A percentile compares a stretch with the other conserved stretches of the same genome.
Conservation (phyloP, 352 stramenopile genomes). For the Phytophthora pluvialis region DNA sequence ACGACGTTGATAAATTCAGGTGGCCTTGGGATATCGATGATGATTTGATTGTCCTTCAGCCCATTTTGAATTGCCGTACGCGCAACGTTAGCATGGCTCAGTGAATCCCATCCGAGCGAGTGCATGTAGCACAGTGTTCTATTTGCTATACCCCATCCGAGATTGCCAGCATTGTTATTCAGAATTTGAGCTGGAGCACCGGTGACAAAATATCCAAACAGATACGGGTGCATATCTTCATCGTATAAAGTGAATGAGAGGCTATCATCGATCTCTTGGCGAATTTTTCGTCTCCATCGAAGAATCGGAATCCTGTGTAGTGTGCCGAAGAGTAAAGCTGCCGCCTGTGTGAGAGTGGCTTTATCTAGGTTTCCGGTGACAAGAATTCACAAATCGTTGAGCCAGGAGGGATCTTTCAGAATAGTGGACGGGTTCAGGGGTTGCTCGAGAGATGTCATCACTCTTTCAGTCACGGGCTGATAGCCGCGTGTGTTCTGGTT, state of each 20-base stretch:
- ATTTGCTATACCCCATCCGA: conserved; percentile 4
- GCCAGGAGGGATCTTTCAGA: neutral
- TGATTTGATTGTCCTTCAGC: neutral
- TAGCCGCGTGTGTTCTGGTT: neutral
- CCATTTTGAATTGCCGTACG: neutral
- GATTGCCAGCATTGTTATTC: neutral
- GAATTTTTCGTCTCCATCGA: neutral
- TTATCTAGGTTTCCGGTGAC: conserved; percentile 3
- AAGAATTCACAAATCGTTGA: neutral
- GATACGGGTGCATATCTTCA: neutral
- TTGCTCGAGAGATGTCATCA: neutral
- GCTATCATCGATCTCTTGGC: neutral
- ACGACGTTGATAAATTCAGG: conserved; percentile 6
- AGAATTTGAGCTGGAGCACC: conserved; percentile 1
- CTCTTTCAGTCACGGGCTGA: neutral
- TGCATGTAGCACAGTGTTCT: neutral
- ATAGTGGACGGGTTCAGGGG: neutral
- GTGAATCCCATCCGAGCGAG: neutral
- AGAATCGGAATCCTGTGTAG: neutral
- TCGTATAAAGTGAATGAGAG: neutral
- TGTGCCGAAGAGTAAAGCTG: neutral
- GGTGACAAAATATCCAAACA: conserved; percentile 1
- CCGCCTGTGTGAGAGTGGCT: neutral
- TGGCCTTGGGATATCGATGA: neutral
- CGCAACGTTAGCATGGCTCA: no score